phyloP scores from a whole-genome alignment of 352 stramenopile species.

The Elongisporangium anandrum region DNA sequence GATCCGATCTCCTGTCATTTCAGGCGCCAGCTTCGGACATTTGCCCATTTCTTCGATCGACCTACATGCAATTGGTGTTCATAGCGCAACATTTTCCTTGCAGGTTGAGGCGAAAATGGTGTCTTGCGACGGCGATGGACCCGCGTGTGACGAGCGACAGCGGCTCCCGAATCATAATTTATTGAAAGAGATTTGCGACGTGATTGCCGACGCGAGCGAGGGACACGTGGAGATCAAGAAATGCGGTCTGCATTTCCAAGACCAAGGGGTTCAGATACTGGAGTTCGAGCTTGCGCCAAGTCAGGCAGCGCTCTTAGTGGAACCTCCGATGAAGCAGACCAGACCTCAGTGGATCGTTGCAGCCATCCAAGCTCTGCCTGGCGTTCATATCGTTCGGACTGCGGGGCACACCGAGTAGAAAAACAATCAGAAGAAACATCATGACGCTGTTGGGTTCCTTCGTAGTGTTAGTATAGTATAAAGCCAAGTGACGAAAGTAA shows the following conservation, averaged over 20 bases:
- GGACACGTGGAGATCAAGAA: constrained; percentile 79
- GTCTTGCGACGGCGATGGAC: constrained; percentile 22
- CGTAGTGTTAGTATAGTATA: constrained; percentile 4
- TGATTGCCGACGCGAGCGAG: constrained; percentile 54
- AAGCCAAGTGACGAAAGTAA: constrained; percentile 2
- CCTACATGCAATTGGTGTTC: too few relatives aligned
- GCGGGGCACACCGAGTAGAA: constrained; percentile 1
- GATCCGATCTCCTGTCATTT: constrained; percentile 30
- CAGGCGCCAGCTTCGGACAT: constrained; percentile 4
- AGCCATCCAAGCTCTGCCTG: constrained; percentile 38
- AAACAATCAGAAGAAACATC: constrained; percentile 2
- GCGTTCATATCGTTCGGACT: constrained; percentile 31
- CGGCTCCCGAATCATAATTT: constrained; percentile 81
- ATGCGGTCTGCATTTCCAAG: constrained; percentile 71
- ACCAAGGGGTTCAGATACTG: constrained; percentile 63
- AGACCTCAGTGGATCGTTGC: constrained; percentile 27
- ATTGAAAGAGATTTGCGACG: constrained; percentile 80
- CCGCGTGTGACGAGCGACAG: constrained; percentile 31
- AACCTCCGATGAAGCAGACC: constrained; percentile 11
- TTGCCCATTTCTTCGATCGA: constrained; percentile 17
- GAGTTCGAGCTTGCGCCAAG: constrained; percentile 66
- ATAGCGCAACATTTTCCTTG: constrained; percentile 40
- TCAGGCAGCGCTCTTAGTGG: constrained; percentile 18
- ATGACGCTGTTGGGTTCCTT: background rate
- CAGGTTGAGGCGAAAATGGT: constrained; percentile 65